Evolutionary conservation across 805 yeast genomes (phyloP).

Genomic region (Limtongia smithiae): DNA sequence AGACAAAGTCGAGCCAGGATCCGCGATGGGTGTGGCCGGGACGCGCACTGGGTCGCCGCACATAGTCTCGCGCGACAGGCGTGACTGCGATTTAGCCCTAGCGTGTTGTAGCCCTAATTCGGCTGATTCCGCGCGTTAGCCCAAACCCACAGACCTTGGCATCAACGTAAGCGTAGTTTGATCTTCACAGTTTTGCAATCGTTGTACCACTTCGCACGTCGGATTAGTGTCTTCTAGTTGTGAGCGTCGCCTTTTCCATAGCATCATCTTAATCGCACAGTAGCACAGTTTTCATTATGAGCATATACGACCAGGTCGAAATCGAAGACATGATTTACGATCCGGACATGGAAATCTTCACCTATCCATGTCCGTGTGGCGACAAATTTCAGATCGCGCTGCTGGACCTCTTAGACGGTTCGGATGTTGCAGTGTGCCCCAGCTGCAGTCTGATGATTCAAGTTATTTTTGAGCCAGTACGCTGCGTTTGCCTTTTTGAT

Average conservation of each 20-base stretch:
- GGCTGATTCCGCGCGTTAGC: neutral
- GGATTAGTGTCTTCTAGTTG: too few relatives aligned
- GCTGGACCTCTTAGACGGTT: conserved; percentile 86
- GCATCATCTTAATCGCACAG: neutral
- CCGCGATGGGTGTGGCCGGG: conserved; percentile 1
- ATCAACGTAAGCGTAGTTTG: too few relatives aligned
- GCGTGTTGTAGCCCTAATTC: conserved; percentile 1
- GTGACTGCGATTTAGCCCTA: conserved; percentile 9
- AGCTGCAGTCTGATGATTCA: conserved; percentile 91
- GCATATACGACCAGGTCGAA: conserved; percentile 86
- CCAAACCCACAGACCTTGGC: too few relatives aligned
- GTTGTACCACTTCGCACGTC: too few relatives aligned
- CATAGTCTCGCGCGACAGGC: neutral
- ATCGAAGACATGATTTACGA: conserved; percentile 96
- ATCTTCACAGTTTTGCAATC: too few relatives aligned
- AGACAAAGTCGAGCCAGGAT: too few relatives aligned
- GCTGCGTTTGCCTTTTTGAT: neutral
- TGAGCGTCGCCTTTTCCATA: neutral
- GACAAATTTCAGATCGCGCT: conserved; percentile 78
- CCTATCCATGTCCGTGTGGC: conserved; percentile 98
- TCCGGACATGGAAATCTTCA: conserved; percentile 71
- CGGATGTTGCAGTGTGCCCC: conserved; percentile 93
- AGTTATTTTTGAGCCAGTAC: conserved; percentile 72
- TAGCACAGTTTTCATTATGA: conserved; percentile 29
- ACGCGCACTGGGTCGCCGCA: neutral